Base-by-base conservation (phyloP, 305 asterid species). In the Salvia sclarea region DNA sequence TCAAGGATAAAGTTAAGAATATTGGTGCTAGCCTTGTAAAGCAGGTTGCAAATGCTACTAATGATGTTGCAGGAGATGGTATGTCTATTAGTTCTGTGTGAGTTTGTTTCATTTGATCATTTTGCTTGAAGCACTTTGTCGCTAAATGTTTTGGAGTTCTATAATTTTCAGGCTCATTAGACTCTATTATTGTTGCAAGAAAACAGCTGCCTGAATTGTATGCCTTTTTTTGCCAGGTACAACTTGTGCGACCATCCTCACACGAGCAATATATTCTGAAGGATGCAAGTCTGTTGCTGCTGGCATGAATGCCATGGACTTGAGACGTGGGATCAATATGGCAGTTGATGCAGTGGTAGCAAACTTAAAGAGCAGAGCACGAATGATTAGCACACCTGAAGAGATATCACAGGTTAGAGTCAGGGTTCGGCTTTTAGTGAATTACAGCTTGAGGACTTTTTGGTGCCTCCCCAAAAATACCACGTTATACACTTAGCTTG, bases 231-330 rank as follows among this genome's bases (percentile, higher is more conserved):
- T n/a, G n/a, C 21, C 81, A 90, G 95, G 96, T 53, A 90, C 96
- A 16, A 89, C 96, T 12, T 89, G 96, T 76, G 95, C 96, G n/a
- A 85, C 95, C 52, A 80, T 89, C 62, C 91, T 90, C 60, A 84
- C 96, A 7, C 85, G 89, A 11, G 93, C 94, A 14, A 90, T 90
- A 79, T 86, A 81, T 41, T 58, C 82, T 30, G 93, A 90, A 74
- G 95, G 97, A 66, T 90, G 91, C 84, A 90, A 90, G 81, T 90
- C 91, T 0, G 94, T 90, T 12, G 95, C 95, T 40, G 91, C 95
- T 58, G 97, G 95, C 60, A 81, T 88, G 97, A 90, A 86, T 33
- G 83, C 97, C 59, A 88, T 88, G 97, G 97, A 90, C 66, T 81
- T 90, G 5, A 81, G 97, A 60, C 95, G 95, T 18, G 97, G 97